Evolutionary conservation across 148 eudicot genomes (phyloP).

Genomic region (Persicaria maculosa): DNA sequence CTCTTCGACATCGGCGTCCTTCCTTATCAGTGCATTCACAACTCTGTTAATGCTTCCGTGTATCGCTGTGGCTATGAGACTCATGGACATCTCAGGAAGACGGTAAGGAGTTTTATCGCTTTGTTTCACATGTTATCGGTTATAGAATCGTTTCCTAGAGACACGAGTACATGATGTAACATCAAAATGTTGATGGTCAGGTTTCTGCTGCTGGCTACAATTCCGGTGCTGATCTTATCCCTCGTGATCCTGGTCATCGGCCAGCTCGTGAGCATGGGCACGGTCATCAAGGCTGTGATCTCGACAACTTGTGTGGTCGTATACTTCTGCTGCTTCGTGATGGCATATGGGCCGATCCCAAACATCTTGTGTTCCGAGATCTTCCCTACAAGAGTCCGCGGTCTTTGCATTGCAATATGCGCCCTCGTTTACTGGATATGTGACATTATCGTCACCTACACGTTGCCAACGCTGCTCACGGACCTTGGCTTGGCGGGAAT

Average conservation of each 20-base stretch:
- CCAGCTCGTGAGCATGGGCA: constrained; percentile 32
- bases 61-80: constrained; percentile 66
- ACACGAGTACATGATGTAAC: neutral
- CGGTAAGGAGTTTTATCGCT: constrained; percentile 28
- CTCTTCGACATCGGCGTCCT: constrained; percentile 54
- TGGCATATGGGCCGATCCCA: constrained; percentile 87
- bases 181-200: constrained; percentile 23
- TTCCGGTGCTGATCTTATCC: constrained; percentile 57
- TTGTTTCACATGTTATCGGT: neutral
- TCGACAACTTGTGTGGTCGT: constrained; percentile 67
- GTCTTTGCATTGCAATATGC: constrained; percentile 84
- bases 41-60: constrained; percentile 74
- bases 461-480: constrained; percentile 61
- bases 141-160: too few species aligned
- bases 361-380: constrained; percentile 88
- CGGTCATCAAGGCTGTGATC: constrained; percentile 46
- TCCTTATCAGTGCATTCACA: constrained; percentile 69
- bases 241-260: constrained; percentile 47
- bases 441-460: constrained; percentile 75
- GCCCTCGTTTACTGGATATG: constrained; percentile 64
- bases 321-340: constrained; percentile 79
- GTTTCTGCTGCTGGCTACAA: constrained; percentile 60
- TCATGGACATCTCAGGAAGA: constrained; percentile 75
- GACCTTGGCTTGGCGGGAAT: constrained; percentile 66
- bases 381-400: constrained; percentile 95